Base-by-base conservation (phyloP, 2,329 filamentous ascomycete species). In the Neonectria neomacrospora region DNA sequence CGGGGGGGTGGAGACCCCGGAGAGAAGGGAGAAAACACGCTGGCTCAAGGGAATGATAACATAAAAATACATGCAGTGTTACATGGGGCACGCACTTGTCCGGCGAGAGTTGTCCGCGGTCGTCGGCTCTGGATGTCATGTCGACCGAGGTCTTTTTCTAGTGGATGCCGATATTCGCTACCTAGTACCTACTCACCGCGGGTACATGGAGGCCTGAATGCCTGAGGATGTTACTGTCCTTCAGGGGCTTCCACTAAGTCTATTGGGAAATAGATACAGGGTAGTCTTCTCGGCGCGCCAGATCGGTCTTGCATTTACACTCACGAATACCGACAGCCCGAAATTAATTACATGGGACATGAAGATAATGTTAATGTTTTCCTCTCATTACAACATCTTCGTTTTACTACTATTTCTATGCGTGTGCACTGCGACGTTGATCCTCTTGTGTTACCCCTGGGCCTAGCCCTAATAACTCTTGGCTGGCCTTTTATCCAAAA, bases 1-100 rank as follows among this genome's bases (percentile, higher is more conserved):
- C 58, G 52, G 34, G 54, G 62, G 62, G 51, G 71, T 69, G 69
- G 71, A 70, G 70, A 68, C 61, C 66, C 69, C 67, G 67, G 69
- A 51, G 63, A 67, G 66, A 72, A 73, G 69, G 69, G 67, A 62
- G 37, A 62, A 44, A 54, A 34, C 34, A 48, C n/a, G 22, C 39
- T 52, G 32, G 54, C 23, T 48, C n/a, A 30, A 41, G 18, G 32
- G 44, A 32, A 45, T 59, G 44, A 20, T 28, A 42, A 59, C 56
- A 54, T 64, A 65, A 58, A 61, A 70, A 56, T 64, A 54, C 64
- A 52, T 28, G 34, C 32, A 28, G 58, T 56, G 26, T n/a, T 57
- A 52, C 28, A 39, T 41, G 47, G 47, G 18, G 20, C 22, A 65
- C 51, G 54, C 67, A 54, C 51, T 51, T 6, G 42, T 32, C 23